Evolutionary conservation across 2,329 filamentous ascomycete species (phyloP).

Genomic region (Tolypocladium paradoxum): DNA sequence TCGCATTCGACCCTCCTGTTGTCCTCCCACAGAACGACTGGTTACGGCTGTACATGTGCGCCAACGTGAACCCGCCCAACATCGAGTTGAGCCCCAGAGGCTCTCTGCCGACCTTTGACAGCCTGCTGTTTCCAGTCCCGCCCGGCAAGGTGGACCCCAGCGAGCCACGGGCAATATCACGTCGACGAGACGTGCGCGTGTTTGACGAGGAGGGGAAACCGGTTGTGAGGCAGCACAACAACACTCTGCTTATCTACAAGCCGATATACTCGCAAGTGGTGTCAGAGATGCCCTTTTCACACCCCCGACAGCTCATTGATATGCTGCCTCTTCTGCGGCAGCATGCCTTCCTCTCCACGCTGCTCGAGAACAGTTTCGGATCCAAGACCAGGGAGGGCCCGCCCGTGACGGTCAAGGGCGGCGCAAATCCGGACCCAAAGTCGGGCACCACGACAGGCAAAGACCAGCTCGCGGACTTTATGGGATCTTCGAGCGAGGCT

Average conservation of each 20-base stretch:
- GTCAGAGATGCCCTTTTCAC: slow-evolving; percentile 61
- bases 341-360: slow-evolving; percentile 57
- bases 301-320: slow-evolving; percentile 64
- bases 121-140: slow-evolving; percentile 43
- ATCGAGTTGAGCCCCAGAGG: slow-evolving; percentile 19
- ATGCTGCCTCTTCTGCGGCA: slow-evolving; percentile 67
- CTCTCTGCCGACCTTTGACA: slow-evolving; percentile 41
- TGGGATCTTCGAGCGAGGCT: slow-evolving; percentile 7
- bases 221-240: slow-evolving; percentile 33
- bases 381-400: slow-evolving; percentile 15
- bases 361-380: slow-evolving; percentile 53
- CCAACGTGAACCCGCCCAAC: slow-evolving; percentile 33
- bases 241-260: slow-evolving; percentile 60
- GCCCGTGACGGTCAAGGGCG: slow-evolving; percentile 1
- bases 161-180: slow-evolving; percentile 45
- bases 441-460: slow-evolving; percentile 14
- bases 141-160: slow-evolving; percentile 42
- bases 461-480: slow-evolving; percentile 22
- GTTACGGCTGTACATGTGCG: slow-evolving; percentile 48
- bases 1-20: slow-evolving; percentile 63
- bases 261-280: slow-evolving; percentile 60
- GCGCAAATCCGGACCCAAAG: slow-evolving; percentile 3
- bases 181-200: slow-evolving; percentile 34
- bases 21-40: slow-evolving; percentile 56
- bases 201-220: slow-evolving; percentile 20